Evolutionary conservation across 441 rosid species (phyloP).

Genomic region (Jatropha multifida): DNA sequence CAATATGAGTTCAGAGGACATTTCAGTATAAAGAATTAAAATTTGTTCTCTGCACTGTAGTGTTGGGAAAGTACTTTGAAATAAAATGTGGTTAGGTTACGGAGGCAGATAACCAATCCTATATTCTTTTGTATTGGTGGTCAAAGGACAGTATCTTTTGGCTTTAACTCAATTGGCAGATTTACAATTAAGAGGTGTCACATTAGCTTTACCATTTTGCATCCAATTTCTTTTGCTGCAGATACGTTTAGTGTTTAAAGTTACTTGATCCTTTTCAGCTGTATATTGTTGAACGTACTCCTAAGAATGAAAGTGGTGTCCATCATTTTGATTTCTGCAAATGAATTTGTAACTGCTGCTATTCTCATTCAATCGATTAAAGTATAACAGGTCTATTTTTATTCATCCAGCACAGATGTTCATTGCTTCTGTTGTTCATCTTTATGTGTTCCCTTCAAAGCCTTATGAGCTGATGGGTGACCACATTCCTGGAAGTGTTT

Average conservation of each 20-base stretch:
- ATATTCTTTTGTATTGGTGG: neutral
- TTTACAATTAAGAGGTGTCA: neutral
- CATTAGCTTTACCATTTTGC: neutral
- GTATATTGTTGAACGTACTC: neutral
- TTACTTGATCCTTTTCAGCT: neutral
- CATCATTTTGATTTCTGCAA: constrained; percentile 13
- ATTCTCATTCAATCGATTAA: constrained; percentile 24
- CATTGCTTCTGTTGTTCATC: constrained; percentile 95
- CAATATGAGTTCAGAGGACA: neutral
- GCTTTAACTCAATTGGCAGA: no score
- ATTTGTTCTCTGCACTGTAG: neutral
- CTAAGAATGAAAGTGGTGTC: neutral
- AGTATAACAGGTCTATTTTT: constrained; percentile 43
- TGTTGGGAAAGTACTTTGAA: neutral
- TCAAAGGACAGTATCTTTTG: neutral
- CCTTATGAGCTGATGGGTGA: constrained; percentile 97
- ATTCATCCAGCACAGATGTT: constrained; percentile 96
- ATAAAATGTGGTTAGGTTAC: neutral
- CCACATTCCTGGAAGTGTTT: constrained; percentile 66
- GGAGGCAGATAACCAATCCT: neutral
- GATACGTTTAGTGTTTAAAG: neutral
- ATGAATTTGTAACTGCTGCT: neutral
- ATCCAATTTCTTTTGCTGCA: neutral
- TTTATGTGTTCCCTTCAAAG: constrained; percentile 91
- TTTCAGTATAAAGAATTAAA: neutral